Evolutionary conservation across 306 rosid species (phyloP).

Genomic region (Castanospermum australe): DNA sequence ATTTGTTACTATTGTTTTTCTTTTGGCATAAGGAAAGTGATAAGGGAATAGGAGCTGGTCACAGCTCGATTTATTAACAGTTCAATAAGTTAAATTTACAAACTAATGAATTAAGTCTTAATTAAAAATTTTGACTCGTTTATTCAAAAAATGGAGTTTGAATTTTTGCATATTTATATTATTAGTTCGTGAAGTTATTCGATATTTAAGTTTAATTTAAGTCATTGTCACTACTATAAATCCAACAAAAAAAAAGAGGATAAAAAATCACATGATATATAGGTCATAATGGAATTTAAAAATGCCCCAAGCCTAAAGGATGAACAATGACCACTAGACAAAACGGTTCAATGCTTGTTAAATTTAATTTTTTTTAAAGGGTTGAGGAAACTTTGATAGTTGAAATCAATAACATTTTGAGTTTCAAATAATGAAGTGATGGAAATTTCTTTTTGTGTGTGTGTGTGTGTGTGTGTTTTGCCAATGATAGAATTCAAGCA

Average conservation of each 20-base stretch:
- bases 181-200: too few relatives aligned
- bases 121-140: too few relatives aligned
- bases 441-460: neutral
- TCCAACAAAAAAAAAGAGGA: neutral
- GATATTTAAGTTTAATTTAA: too few relatives aligned
- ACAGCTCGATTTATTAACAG: too few relatives aligned
- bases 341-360: neutral
- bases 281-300: neutral
- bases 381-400: neutral
- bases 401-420: neutral
- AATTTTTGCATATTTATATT: too few relatives aligned
- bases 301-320: neutral
- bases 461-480: neutral
- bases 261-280: neutral
- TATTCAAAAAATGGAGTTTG: too few relatives aligned
- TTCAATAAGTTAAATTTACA: too few relatives aligned
- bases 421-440: neutral
- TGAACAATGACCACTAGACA: neutral
- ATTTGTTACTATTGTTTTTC: neutral
- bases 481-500: neutral
- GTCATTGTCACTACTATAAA: too few relatives aligned
- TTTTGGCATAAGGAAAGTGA: neutral
- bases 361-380: constrained; percentile 2
- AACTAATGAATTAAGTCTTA: too few relatives aligned
- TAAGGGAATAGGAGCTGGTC: neutral